A percentile compares a stretch with the other conserved stretches of the same genome.
phyloP scores from a whole-genome alignment of 2,329 filamentous ascomycete species.

The Piedraia hortae region DNA sequence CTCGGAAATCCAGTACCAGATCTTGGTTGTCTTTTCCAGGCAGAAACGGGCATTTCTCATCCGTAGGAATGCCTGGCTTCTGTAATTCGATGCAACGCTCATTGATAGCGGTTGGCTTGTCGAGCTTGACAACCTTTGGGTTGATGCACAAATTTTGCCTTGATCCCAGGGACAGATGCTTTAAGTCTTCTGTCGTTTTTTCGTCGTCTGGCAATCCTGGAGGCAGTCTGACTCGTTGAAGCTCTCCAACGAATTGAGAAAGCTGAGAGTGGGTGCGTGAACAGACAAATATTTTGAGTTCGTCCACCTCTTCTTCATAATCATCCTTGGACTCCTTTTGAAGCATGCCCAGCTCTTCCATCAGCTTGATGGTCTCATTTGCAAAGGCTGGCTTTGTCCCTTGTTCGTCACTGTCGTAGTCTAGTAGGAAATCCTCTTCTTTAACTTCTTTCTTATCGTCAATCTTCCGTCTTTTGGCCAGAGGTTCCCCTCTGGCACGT shows the following conservation, averaged over 20 bases:
- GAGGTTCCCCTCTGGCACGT: slow-evolving; percentile 20
- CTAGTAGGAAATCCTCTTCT: slow-evolving; percentile 46
- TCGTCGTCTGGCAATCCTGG: slow-evolving; percentile 26
- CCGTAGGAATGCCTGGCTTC: slow-evolving; percentile 32
- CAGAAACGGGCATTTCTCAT: slow-evolving; percentile 47
- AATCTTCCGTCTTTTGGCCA: slow-evolving; percentile 19
- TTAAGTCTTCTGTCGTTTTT: slow-evolving; percentile 33
- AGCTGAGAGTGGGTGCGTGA: slow-evolving; percentile 83
- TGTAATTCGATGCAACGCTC: slow-evolving; percentile 80
- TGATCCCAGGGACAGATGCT: slow-evolving; percentile 61
- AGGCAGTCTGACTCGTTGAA: slow-evolving; percentile 52
- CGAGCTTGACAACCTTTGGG: slow-evolving; percentile 43
- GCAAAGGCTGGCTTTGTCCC: slow-evolving; percentile 19
- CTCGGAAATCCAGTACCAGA: slow-evolving; percentile 54
- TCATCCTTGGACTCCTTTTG: slow-evolving; percentile 12
- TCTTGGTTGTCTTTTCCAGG: slow-evolving; percentile 50
- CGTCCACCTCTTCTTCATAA: slow-evolving; percentile 29
- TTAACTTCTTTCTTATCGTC: slow-evolving; percentile 14
- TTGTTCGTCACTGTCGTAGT: slow-evolving; percentile 39
- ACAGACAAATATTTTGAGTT: slow-evolving; percentile 71
- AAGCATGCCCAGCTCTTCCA: slow-evolving; percentile 29
- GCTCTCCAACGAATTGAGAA: slow-evolving; percentile 61
- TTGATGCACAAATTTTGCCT: slow-evolving; percentile 82
- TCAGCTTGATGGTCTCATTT: slow-evolving; percentile 43
- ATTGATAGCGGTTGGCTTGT: slow-evolving; percentile 55